Base-by-base conservation (phyloP, 805 yeast species). In the Metschnikowia lunata region DNA sequence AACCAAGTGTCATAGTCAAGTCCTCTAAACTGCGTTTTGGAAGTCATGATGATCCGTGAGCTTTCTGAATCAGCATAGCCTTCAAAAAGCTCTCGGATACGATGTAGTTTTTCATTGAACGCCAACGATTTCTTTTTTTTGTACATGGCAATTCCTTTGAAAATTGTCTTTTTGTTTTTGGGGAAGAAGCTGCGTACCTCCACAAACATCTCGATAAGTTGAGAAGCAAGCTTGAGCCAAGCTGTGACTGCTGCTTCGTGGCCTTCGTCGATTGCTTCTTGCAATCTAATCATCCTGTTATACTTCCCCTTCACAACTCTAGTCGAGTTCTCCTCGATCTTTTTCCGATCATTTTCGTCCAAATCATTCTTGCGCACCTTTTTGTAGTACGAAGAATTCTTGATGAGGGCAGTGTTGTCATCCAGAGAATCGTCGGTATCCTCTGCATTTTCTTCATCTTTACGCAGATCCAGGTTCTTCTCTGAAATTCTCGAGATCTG, bases 191-290 rank as follows among this genome's bases (percentile, higher is more conserved):
- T 80, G 49, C 83, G 75, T 10, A 87, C 88, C 43, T 82, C 78
- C 26, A 85, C 79, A 59, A 93, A 90, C 47, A 86, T 79, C 57
- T 89, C 95, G 34, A 91, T 80, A 40, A 93, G 72, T 52, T 85
- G 95, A 2, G 87, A 78, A 0, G 91, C 96, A 6, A 82, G 69
- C 48, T 88, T 87, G 51, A 87, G 75, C 98, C 98, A 93, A 1
- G 87, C 78, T 7, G 75, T 71, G 2, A 80, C 75, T 0, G 93
- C 85, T n/a, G 79, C 80, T 12, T 62, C 65, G 49, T 82, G 83
- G 12, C 64, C 59, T 18, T 50, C 49, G 28, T 51, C 51, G 6
- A 65, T 59, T 9, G 67, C 61, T 8, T 60, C 67, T 46, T 64
- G 64, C 40, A 83, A 72, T 42, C 83, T 69, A 14, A 72, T 66